A percentile compares a stretch with the other conserved stretches of the same genome.
Evolutionary conservation across 805 yeast species (phyloP).

Genomic region (Teunomyces lycoperdinae): DNA sequence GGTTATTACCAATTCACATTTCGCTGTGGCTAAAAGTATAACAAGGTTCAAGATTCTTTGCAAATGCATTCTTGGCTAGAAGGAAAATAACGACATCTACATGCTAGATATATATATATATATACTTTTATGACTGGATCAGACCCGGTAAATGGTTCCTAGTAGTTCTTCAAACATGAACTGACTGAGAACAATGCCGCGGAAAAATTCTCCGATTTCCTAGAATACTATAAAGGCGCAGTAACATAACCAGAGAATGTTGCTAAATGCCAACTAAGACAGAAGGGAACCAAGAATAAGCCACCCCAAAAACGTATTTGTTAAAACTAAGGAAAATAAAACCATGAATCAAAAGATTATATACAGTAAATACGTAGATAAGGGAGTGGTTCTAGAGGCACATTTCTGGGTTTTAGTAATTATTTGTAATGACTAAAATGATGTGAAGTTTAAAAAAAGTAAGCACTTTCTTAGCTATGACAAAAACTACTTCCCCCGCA

Average conservation of each 20-base stretch:
- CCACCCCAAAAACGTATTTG: background rate
- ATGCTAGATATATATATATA: background rate
- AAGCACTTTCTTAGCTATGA: background rate
- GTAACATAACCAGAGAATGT: background rate
- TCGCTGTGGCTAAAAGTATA: background rate
- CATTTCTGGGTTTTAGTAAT: background rate
- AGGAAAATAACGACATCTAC: background rate
- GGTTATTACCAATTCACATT: background rate
- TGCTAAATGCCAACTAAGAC: background rate
- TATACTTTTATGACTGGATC: background rate
- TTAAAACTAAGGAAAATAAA: no score
- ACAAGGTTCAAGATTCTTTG: background rate
- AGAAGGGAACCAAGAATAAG: background rate
- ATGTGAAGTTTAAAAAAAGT: background rate
- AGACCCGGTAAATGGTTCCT: background rate
- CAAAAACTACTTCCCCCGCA: background rate
- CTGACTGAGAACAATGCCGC: background rate
- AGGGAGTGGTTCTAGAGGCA: background rate
- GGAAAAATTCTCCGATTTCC: background rate
- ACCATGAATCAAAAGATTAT: background rate
- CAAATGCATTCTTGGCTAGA: background rate
- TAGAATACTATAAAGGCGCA: background rate
- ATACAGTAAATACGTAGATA: background rate
- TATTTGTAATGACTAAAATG: background rate
- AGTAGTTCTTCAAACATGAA: background rate